phyloP scores from a whole-genome alignment of 1,284 basidiomycete species.

The Schizopora paradoxa region DNA sequence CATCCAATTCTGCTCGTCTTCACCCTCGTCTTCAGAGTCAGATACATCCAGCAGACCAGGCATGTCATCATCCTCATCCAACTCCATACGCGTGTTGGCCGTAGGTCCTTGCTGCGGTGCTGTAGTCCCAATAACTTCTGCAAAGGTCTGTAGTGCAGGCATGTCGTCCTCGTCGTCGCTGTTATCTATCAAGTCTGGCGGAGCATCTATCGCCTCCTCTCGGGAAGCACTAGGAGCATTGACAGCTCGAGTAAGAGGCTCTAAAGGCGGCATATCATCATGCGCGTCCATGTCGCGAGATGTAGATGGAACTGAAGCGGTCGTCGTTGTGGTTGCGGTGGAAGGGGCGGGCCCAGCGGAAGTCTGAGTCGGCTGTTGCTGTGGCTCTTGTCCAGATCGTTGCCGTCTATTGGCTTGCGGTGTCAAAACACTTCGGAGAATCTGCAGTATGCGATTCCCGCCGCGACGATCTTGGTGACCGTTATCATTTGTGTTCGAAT shows the following conservation, averaged over 20 bases:
- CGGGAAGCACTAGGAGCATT: not conserved
- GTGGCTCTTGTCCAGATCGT: not conserved
- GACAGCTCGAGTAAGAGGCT: not conserved
- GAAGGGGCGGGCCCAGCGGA: not conserved
- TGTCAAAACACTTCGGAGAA: no score
- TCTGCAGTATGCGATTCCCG: not conserved
- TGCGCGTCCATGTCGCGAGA: not conserved
- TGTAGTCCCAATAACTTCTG: not conserved
- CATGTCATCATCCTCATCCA: conserved; percentile 8
- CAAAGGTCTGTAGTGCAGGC: not conserved
- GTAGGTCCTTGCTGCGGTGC: not conserved
- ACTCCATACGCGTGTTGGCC: not conserved
- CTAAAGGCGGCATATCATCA: not conserved
- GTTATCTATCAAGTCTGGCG: not conserved
- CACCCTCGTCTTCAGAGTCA: conserved; percentile 9
- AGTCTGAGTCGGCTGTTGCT: not conserved
- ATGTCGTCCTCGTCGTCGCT: conserved; percentile 9
- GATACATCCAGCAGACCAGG: conserved; percentile 12
- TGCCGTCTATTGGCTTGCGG: no score
- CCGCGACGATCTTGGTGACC: not conserved
- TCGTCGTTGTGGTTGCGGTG: not conserved
- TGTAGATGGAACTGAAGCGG: not conserved
- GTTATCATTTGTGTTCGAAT: not conserved
- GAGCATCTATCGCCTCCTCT: not conserved
- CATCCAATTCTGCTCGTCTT: conserved; percentile 12